phyloP scores from a whole-genome alignment of 768 basidiomycete species.

The Bullera alba region DNA sequence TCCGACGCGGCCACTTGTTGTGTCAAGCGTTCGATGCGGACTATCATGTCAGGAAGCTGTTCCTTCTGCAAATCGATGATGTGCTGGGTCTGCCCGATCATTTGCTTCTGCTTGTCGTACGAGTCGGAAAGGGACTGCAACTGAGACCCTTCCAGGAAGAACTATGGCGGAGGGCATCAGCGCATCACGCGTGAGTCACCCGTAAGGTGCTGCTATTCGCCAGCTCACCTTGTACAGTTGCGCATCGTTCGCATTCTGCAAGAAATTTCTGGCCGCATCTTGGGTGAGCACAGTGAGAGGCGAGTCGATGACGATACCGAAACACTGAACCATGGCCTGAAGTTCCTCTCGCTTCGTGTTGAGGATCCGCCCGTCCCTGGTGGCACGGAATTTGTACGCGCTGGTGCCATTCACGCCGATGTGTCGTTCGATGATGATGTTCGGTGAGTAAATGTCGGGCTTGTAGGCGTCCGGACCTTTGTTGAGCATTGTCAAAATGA shows the following conservation, averaged over 20 bases:
- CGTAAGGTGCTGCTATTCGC: background rate
- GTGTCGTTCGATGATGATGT: slow-evolving; percentile 72
- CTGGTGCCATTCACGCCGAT: slow-evolving; percentile 71
- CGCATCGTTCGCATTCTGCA: slow-evolving; percentile 67
- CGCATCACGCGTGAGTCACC: background rate
- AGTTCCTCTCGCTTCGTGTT: slow-evolving; percentile 77
- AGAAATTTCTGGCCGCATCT: slow-evolving; percentile 72
- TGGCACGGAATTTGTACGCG: slow-evolving; percentile 70
- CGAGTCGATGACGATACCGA: slow-evolving; percentile 70
- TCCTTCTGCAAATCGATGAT: background rate
- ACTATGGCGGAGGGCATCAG: slow-evolving; percentile 50
- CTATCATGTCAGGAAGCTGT: slow-evolving; percentile 63
- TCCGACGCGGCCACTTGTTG: slow-evolving; percentile 64
- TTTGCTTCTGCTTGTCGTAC: background rate
- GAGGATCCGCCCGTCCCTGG: slow-evolving; percentile 58
- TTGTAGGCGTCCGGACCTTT: slow-evolving; percentile 83
- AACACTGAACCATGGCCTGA: slow-evolving; percentile 80
- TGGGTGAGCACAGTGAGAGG: slow-evolving; percentile 72
- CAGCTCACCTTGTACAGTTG: slow-evolving; percentile 85
- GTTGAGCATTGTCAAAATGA: slow-evolving; percentile 78
- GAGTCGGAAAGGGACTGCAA: slow-evolving; percentile 60
- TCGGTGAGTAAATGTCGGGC: slow-evolving; percentile 74
- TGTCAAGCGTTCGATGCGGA: slow-evolving; percentile 55
- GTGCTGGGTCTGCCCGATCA: too few species aligned
- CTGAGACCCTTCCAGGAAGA: slow-evolving; percentile 90